phyloP scores from a whole-genome alignment of 768 basidiomycete species.

The Mycena polygramma region DNA sequence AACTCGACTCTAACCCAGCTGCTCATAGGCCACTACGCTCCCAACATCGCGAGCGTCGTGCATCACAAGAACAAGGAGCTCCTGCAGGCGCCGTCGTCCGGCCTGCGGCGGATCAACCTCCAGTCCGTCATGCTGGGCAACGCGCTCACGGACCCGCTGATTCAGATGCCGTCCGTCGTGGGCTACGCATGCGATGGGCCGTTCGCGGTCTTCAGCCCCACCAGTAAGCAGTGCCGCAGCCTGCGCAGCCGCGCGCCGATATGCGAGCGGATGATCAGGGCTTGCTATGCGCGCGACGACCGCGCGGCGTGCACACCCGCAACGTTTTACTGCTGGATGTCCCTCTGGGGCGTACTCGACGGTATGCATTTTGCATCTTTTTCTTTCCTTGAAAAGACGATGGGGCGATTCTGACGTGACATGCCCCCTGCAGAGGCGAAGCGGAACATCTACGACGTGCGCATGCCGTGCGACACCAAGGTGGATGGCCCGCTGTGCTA shows the following conservation, averaged over 20 bases:
- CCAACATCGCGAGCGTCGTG: slow-evolving; percentile 20
- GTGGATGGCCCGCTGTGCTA: slow-evolving; percentile 76
- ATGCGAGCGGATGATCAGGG: slow-evolving; percentile 25
- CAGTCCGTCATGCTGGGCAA: slow-evolving; percentile 23
- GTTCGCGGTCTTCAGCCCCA: slow-evolving; percentile 17
- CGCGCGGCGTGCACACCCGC: slow-evolving; percentile 11
- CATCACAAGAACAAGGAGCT: slow-evolving; percentile 27
- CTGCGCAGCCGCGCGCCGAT: slow-evolving; percentile 22
- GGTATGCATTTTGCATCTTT: not conserved
- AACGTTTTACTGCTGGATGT: slow-evolving; percentile 18
- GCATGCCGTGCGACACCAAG: slow-evolving; percentile 55
- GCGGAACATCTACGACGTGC: slow-evolving; percentile 22
- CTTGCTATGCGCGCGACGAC: slow-evolving; percentile 18
- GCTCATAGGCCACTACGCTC: slow-evolving; percentile 10
- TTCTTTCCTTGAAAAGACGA: not conserved
- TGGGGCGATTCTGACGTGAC: slow-evolving; percentile 56
- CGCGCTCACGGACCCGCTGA: slow-evolving; percentile 22
- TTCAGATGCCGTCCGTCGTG: slow-evolving; percentile 30
- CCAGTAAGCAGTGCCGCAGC: slow-evolving; percentile 15
- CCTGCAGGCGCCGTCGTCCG: slow-evolving; percentile 22
- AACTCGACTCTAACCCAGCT: not conserved
- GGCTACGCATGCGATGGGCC: slow-evolving; percentile 22
- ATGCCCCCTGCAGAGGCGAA: slow-evolving; percentile 44
- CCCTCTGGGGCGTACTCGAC: not conserved
- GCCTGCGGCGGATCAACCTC: slow-evolving; percentile 18